Base-by-base conservation (phyloP, 139 green algal species). In the Haematococcus lacustris region DNA sequence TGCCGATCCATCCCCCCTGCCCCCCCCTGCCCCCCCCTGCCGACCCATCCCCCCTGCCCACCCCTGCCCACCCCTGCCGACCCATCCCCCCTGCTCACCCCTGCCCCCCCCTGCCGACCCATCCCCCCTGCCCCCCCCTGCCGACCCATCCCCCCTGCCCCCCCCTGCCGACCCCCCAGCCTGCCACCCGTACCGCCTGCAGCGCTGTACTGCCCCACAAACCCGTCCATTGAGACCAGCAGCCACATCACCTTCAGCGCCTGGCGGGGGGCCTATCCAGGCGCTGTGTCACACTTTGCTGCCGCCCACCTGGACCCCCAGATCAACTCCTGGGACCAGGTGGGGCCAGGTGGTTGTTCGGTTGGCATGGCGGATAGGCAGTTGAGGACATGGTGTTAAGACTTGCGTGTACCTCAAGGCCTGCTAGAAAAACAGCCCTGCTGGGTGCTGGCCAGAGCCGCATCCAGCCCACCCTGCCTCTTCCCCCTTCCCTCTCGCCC, bases 261-360 rank as follows among this genome's bases (percentile, higher is more conserved):
- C 78, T 92, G 87, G 87, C 75, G 73, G 21, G 86, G 84, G 5
- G 78, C 82, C 2, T 92, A 92, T 78, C 63, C 79, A 2, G 65
- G 65, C 1, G 75, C 88, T 25, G 64, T 51, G 2, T 30, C 68
- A 38, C 86, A 92, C 77, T 92, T 91, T 71, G 33, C 30, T 1
- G 67, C 63, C 1, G 87, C 83, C 28, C 75, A 84, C 53, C 80
- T 92, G 26, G 86, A 92, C 80, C 87, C 87, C 1, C 50, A 57
- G 1, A 63, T 38, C 59, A 92, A 92, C 80, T 70, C 82, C 13
- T 92, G 83, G 83, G 73, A 79, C 71, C 78, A 90, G 80, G 85
- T 88, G 71, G 1, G 53, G 0, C 21, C 26, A n/a, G 32, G 13
- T 51, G n/a, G n/a, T n/a, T n/a, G n/a, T n/a, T n/a, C n/a, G n/a